These are phyloP conservation scores for Zymoseptoria crescenta DNA, from an alignment of 2,329 filamentous ascomycete species.

Conservation along the genomic window DNA sequence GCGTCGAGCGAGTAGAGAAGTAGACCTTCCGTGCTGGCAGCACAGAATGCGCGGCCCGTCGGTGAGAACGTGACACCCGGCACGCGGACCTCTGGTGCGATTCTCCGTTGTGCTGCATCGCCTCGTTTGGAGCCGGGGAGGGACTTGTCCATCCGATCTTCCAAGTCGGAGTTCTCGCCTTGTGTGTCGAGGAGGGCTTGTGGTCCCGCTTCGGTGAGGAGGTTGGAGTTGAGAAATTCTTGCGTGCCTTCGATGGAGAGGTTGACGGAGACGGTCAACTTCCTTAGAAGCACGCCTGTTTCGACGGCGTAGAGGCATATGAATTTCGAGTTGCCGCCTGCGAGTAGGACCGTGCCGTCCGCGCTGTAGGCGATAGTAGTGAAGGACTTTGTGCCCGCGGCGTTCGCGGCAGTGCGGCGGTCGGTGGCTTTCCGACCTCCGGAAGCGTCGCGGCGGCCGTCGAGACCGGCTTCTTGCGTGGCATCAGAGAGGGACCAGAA, in stretches of 20 bases:
- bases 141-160: conserved; percentile 69
- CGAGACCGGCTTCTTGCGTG: conserved; percentile 74
- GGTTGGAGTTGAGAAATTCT: conserved; percentile 89
- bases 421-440: conserved; percentile 85
- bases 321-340: conserved; percentile 94
- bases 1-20: conserved; percentile 89
- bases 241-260: conserved; percentile 93
- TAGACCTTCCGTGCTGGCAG: conserved; percentile 87
- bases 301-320: conserved; percentile 95
- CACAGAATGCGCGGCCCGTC: conserved; percentile 83
- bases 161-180: conserved; percentile 80
- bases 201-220: conserved; percentile 85
- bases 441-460: conserved; percentile 85
- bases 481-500: conserved; percentile 93
- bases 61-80: conserved; percentile 80
- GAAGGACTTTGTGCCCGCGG: conserved; percentile 83
- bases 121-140: conserved; percentile 83
- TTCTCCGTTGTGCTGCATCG: conserved; percentile 71
- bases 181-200: conserved; percentile 76
- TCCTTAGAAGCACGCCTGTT: conserved; percentile 85
- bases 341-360: conserved; percentile 83
- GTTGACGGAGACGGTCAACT: conserved; percentile 92
- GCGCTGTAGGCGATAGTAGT: conserved; percentile 82
- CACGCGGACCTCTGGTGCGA: conserved; percentile 74
- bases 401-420: conserved; percentile 83